Conservation (phyloP, 2,329 filamentous ascomycete species). For the Lachnellula occidentalis region DNA sequence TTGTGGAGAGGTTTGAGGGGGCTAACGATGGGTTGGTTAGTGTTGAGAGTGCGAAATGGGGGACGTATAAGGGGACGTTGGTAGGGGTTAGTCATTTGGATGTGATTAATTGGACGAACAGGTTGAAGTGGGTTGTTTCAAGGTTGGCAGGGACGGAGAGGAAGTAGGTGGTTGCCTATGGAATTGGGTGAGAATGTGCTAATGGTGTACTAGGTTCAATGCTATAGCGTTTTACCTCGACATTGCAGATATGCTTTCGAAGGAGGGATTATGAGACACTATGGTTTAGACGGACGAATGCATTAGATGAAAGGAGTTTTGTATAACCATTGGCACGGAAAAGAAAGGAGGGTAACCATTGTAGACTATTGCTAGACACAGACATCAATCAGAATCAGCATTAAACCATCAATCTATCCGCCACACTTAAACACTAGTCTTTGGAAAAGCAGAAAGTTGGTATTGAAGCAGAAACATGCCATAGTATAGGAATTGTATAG, state of each 20-base stretch:
- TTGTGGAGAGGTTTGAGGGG: constrained; percentile 49
- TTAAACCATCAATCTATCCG: too few relatives aligned
- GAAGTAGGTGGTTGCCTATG: constrained; percentile 37
- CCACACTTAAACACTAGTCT: too few relatives aligned
- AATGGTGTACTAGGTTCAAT: constrained; percentile 48
- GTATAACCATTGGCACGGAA: background rate
- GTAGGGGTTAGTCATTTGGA: constrained; percentile 58
- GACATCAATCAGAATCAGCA: too few relatives aligned
- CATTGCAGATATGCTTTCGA: constrained; percentile 65
- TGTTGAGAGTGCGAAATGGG: constrained; percentile 57
- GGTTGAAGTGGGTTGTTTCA: constrained; percentile 50
- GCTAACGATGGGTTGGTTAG: constrained; percentile 65
- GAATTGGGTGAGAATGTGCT: background rate
- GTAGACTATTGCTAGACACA: background rate
- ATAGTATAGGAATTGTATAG: too few relatives aligned
- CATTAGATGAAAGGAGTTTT: background rate
- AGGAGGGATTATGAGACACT: constrained; percentile 44
- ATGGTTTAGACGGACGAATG: background rate
- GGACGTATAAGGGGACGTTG: constrained; percentile 58
- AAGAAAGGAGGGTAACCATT: background rate
- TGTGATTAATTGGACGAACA: constrained; percentile 64
- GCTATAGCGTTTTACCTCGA: constrained; percentile 63
- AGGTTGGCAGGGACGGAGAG: constrained; percentile 45
- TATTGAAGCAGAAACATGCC: too few relatives aligned
- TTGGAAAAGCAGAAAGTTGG: too few relatives aligned